Evolutionary conservation across 2,329 filamentous ascomycete species (phyloP), one percentile per base, ranked within the genome.

Genomic region (Pseudopyrenochaeta lycopersici): DNA sequence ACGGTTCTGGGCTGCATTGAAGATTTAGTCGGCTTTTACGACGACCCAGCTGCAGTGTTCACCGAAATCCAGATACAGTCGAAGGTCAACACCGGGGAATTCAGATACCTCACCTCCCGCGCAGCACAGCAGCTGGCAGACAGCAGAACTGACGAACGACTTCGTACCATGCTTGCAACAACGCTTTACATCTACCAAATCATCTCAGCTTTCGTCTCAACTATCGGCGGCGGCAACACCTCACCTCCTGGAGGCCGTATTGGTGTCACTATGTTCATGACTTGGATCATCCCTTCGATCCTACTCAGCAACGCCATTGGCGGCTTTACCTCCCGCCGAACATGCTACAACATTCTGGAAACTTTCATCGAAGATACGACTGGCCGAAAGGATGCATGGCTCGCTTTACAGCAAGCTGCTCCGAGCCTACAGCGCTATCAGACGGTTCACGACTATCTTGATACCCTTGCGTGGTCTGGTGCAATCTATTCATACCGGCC

Each of bases 271-370:
- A 62, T 68, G 51, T 60, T 68, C 35, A 42, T 66, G 40, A 63
- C 66, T 10, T 68, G 66, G 64, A 49, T 67, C 33, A 43, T 69
- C 10, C 61, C 63, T 1, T 33, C 54, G 1, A 50, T 60, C 14
- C 46, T 67, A 3, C 21, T 69, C 2, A 66, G 64, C 45, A 66
- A 66, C 33, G 56, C 59, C 15, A 62, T 65, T 36, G 64, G 63
- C 4, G 41, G 49, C 20, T 67, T 66, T 46, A 52, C 61, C 4
- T 65, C 66, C 7, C 32, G 27, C 3, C 52, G 64, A 1, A 64
- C 51, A 2, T 63, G 54, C n/a, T 60, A 58, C 48, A 40, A 29
- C 17, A 59, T 60, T 41, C 14, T 66, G 5, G 56, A 62, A 32
- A 17, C 45, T 11, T 60, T 66, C 38, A 40, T 46, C 17, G 23